These are phyloP conservation scores for Talaromyces adpressus DNA, from an alignment of 495 filamentous ascomycete genomes.

Conservation along the genomic window DNA sequence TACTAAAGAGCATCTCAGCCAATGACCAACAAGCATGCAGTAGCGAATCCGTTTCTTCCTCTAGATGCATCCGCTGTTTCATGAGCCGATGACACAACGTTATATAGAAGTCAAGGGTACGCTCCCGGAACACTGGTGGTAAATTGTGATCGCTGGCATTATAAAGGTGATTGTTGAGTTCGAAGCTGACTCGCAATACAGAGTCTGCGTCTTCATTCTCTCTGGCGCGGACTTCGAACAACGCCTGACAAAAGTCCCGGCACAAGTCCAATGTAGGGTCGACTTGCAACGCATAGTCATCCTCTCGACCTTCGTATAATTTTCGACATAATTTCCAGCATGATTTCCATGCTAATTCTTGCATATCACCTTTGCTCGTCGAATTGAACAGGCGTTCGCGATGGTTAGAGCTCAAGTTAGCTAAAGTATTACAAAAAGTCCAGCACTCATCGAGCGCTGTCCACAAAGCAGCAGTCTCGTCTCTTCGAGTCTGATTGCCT, in stretches of 20 bases:
- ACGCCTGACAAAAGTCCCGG: conserved; percentile 81
- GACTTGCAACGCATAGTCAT: conserved; percentile 64
- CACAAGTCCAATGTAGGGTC: conserved; percentile 76
- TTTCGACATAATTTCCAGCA: conserved; percentile 89
- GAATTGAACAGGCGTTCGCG: conserved; percentile 66
- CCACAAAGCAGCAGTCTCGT: conserved; percentile 66
- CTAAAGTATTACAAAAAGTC: conserved; percentile 88
- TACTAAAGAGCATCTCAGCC: conserved; percentile 89
- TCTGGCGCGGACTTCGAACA: conserved; percentile 76
- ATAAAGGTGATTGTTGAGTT: conserved; percentile 90
- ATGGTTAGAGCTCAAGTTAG: conserved; percentile 77
- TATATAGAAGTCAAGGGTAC: conserved; percentile 89
- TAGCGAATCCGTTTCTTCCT: conserved; percentile 73
- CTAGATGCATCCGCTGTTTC: conserved; percentile 76
- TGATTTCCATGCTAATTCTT: conserved; percentile 83
- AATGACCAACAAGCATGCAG: conserved; percentile 84
- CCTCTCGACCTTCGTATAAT: conserved; percentile 72
- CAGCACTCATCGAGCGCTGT: conserved; percentile 83
- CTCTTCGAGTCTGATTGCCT: conserved; percentile 8
- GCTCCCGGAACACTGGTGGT: conserved; percentile 81
- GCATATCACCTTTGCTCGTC: conserved; percentile 60
- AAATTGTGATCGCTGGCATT: conserved; percentile 82
- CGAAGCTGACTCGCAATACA: conserved; percentile 83
- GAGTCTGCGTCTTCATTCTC: conserved; percentile 74
- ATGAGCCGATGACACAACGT: conserved; percentile 87